These are phyloP conservation scores for Kwoniella mangroviensis DNA, from an alignment of 768 basidiomycete genomes.

Conservation along the genomic window DNA sequence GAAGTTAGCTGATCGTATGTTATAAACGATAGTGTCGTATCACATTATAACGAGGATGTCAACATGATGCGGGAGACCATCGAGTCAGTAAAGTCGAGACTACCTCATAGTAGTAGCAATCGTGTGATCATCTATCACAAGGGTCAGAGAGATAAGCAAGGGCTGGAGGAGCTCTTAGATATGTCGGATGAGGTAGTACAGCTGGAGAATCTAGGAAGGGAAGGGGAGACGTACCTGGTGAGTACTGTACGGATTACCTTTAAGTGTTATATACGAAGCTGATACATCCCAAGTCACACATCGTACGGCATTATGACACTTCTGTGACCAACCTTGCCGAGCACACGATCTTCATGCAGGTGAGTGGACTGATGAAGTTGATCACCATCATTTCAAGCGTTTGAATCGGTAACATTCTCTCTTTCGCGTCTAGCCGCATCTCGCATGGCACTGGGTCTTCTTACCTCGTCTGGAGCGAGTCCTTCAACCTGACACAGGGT, in stretches of 20 bases:
- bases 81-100: conserved; percentile 9
- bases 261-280: not conserved
- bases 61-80: conserved; percentile 33
- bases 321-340: conserved; percentile 36
- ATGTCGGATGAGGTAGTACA: conserved; percentile 47
- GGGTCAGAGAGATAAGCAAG: conserved; percentile 21
- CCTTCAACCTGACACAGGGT: conserved; percentile 42
- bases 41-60: conserved; percentile 49
- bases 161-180: conserved; percentile 29
- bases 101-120: conserved; percentile 20
- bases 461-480: conserved; percentile 38
- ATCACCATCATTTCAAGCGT: not conserved
- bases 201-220: conserved; percentile 52
- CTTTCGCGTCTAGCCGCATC: conserved; percentile 40
- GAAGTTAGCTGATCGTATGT: no score
- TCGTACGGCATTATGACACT: conserved; percentile 47
- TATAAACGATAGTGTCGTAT: conserved; percentile 35
- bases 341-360: conserved; percentile 55
- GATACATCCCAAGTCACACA: conserved; percentile 38
- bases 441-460: conserved; percentile 54
- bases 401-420: no score
- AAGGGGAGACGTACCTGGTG: conserved; percentile 58
- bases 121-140: conserved; percentile 53
- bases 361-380: not conserved
- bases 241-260: conserved; percentile 1